Conservation (phyloP, 306 rosid species). For the Ormosia semicastrata region DNA sequence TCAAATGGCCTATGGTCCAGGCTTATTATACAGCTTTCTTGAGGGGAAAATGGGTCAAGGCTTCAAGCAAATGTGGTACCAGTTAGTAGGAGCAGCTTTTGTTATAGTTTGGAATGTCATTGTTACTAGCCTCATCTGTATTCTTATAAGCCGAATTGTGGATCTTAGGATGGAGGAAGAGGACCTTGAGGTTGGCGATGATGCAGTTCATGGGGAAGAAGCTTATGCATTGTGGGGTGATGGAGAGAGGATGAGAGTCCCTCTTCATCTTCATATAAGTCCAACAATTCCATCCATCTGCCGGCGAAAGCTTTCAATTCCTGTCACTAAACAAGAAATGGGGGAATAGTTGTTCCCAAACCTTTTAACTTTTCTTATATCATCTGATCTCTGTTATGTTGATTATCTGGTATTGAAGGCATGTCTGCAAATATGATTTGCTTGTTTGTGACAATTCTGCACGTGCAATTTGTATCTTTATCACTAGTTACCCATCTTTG, state of each 20-base stretch:
- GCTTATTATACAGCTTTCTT: slow-evolving; percentile 32
- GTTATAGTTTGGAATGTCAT: slow-evolving; percentile 54
- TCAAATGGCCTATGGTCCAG: slow-evolving; percentile 11
- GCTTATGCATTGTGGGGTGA: slow-evolving; percentile 80
- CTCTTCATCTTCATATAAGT: slow-evolving; percentile 26
- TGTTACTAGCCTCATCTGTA: slow-evolving; percentile 61
- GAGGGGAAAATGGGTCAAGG: not conserved
- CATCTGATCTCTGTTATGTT: not conserved
- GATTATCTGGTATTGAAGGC: not conserved
- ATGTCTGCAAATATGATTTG: not conserved
- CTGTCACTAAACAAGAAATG: not conserved
- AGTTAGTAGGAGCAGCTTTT: slow-evolving; percentile 55
- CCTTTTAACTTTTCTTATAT: not conserved
- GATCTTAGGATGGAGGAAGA: slow-evolving; percentile 70
- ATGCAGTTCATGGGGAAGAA: slow-evolving; percentile 78
- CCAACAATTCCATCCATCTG: slow-evolving; percentile 23
- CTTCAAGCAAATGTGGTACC: slow-evolving; percentile 48
- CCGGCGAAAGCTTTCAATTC: slow-evolving; percentile 10
- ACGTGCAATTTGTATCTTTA: not conserved
- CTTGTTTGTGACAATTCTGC: not conserved
- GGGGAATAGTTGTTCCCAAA: not conserved
- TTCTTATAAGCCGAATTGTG: slow-evolving; percentile 37
- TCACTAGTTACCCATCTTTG: not conserved
- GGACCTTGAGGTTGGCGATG: slow-evolving; percentile 68
- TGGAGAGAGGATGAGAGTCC: slow-evolving; percentile 44